Base-by-base conservation (phyloP, 305 asterid species). In the Andrographis paniculata region DNA sequence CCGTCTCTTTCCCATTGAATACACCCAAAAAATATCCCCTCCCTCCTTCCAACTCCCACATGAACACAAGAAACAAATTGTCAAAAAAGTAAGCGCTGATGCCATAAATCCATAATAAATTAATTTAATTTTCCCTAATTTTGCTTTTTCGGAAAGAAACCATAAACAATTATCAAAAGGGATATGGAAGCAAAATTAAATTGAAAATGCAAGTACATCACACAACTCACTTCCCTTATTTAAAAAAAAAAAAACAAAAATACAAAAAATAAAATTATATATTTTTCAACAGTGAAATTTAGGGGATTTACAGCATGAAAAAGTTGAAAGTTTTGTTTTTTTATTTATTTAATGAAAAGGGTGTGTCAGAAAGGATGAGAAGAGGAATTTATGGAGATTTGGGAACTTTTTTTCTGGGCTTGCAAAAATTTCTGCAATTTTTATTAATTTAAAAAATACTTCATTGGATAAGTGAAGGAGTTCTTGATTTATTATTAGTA, bases 361-460 rank as follows among this genome's bases (percentile, higher is more conserved):
- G 50, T 48, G 0, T n/a, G 39, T 3, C 16, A 37, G 15, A 40
- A 63, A 59, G 64, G 45, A 54, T 46, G 60, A 53, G 55, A 33
- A 43, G 62, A 59, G 67, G 84, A 81, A 78, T 81, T 76, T 78
- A 64, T 73, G 77, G 88, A 62, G 65, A 67, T 72, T 55, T 71
- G 68, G 81, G 67, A 72, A 42, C 60, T 74, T 72, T 74, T 79
- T 33, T 9, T 27, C 31, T 27, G 4, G 30, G 30, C 6, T 24
- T 24, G 30, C 30, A 24, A 24, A 8, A 24, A 24, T 24, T 24
- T 24, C 30, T 24, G 30, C 8, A 24, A 24, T 24, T 24, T 24
- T 24, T 24, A 24, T 3, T 24, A 24, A 3, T 24, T 24, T 24
- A 24, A 24, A 3, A 24, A 24, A 24, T 24, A 24, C 8, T 24